Conservation (phyloP, 805 yeast genomes). For the Wickerhamomyces bovis region DNA sequence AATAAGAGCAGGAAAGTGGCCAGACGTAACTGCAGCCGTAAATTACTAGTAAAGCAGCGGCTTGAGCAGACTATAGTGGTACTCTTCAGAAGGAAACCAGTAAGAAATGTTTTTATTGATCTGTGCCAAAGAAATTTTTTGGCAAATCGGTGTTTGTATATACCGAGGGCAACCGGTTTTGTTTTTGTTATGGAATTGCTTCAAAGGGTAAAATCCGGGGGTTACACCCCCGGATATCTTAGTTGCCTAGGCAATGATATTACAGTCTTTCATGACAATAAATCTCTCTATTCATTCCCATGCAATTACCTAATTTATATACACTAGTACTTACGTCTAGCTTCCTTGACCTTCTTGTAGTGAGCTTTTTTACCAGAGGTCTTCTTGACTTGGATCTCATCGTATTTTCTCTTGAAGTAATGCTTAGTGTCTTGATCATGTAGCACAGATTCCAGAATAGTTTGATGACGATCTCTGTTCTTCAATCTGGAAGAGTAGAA, state of each 20-base stretch:
- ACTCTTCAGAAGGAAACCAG: not conserved
- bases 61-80: not conserved
- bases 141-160: not conserved
- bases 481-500: slow-evolving; percentile 62
- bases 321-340: slow-evolving; percentile 43
- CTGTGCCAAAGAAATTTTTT: not conserved
- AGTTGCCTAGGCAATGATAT: not conserved
- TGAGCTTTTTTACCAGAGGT: slow-evolving; percentile 61
- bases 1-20: not conserved
- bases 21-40: not conserved
- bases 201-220: not conserved
- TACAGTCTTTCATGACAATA: not conserved
- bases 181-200: not conserved
- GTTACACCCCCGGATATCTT: not conserved
- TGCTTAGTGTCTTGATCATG: slow-evolving; percentile 61
- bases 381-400: slow-evolving; percentile 64
- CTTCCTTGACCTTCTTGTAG: slow-evolving; percentile 55
- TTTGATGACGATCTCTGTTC: slow-evolving; percentile 66
- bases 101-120: not conserved
- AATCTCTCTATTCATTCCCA: not conserved
- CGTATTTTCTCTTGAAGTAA: slow-evolving; percentile 81
- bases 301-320: not conserved
- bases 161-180: not conserved
- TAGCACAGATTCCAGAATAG: slow-evolving; percentile 78
- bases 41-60: not conserved